phyloP scores from a whole-genome alignment of 768 basidiomycete genomes.

The Kwoniella heveanensis region DNA sequence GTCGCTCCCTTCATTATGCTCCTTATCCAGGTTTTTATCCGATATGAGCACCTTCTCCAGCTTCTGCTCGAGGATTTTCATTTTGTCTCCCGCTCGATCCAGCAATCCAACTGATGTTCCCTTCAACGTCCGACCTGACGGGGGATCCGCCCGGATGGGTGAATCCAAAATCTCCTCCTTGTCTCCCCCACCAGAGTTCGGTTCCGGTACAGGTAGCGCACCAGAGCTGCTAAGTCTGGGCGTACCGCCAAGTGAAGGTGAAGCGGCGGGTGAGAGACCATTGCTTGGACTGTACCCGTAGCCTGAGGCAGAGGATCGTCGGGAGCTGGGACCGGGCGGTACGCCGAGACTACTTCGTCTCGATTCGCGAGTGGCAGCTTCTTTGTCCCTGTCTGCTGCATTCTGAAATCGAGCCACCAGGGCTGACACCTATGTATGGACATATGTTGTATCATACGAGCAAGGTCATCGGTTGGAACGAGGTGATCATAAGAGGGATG shows the following conservation, averaged over 20 bases:
- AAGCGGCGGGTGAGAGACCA: neutral
- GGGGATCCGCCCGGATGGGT: neutral
- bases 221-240: neutral
- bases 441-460: too few species aligned
- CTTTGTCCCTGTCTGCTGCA: constrained; percentile 40
- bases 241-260: constrained; percentile 16
- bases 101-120: neutral
- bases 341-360: constrained; percentile 10
- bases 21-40: constrained; percentile 1
- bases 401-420: constrained; percentile 49
- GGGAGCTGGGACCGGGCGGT: constrained; percentile 1
- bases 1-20: neutral
- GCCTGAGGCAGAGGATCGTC: constrained; percentile 11
- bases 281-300: neutral
- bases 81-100: neutral
- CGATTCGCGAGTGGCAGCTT: constrained; percentile 23
- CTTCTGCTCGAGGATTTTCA: neutral
- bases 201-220: constrained; percentile 4
- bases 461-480: too few species aligned
- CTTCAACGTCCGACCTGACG: neutral
- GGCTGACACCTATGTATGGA: constrained; percentile 34
- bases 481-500: too few species aligned
- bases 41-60: constrained; percentile 4
- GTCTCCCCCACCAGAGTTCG: neutral
- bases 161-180: neutral